phyloP scores from a whole-genome alignment of 163 green algal species.

The Chlamydomonas reinhardtii region DNA sequence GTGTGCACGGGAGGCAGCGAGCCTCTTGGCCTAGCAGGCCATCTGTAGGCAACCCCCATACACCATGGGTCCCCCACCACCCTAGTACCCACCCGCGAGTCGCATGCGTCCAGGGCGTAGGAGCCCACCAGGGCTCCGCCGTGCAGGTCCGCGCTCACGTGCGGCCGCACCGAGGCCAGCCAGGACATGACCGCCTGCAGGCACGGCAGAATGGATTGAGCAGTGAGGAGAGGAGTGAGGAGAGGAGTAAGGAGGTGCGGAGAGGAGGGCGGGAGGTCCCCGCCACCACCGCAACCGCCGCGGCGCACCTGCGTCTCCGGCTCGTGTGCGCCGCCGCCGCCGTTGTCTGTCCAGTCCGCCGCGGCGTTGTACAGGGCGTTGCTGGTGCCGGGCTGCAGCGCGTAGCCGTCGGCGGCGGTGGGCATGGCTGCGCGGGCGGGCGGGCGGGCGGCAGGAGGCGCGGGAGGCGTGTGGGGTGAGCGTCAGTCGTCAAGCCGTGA shows the following conservation, averaged over 20 bases:
- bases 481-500: too few relatives aligned
- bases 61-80: too few relatives aligned
- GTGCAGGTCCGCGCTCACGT: conserved; percentile 16
- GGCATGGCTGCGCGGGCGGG: not conserved
- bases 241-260: too few relatives aligned
- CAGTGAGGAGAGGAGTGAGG: too few relatives aligned
- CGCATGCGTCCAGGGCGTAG: conserved; percentile 37
- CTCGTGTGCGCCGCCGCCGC: not conserved
- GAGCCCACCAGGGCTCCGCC: conserved; percentile 23
- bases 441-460: too few relatives aligned
- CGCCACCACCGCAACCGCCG: too few relatives aligned
- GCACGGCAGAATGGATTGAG: not conserved
- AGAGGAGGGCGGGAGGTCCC: too few relatives aligned
- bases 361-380: not conserved
- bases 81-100: not conserved
- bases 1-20: too few relatives aligned
- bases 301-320: not conserved
- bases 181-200: conserved; percentile 5
- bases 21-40: too few relatives aligned
- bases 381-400: too few relatives aligned
- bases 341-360: conserved; percentile 3
- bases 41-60: too few relatives aligned
- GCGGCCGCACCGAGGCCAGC: conserved; percentile 6
- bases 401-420: not conserved
- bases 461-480: too few relatives aligned